These are phyloP conservation scores for Termitomyces eurrhizus DNA, from an alignment of 768 basidiomycete species.

Conservation along the genomic window DNA sequence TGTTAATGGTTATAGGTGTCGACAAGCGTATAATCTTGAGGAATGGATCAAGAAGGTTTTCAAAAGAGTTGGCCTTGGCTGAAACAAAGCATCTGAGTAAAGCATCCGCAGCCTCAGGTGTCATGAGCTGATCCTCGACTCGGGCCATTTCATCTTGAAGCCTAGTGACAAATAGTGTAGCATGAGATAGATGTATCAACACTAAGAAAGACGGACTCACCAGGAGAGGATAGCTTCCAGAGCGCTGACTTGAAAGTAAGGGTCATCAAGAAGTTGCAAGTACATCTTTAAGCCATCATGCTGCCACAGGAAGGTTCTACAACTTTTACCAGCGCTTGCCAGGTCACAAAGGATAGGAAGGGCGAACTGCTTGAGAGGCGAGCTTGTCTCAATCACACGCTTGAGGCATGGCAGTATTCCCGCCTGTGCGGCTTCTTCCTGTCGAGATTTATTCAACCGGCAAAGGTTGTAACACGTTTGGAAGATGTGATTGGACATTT, in stretches of 20 bases:
- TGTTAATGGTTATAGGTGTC: constrained; percentile 61
- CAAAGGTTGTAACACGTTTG: constrained; percentile 97
- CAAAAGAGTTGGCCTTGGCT: constrained; percentile 87
- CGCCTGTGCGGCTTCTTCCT: constrained; percentile 96
- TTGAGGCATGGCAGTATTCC: constrained; percentile 92
- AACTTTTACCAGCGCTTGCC: constrained; percentile 91
- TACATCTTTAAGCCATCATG: constrained; percentile 87
- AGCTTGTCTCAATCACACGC: constrained; percentile 81
- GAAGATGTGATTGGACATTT: constrained; percentile 96
- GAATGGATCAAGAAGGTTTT: constrained; percentile 88
- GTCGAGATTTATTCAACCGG: constrained; percentile 87
- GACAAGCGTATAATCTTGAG: constrained; percentile 90
- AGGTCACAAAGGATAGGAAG: constrained; percentile 96
- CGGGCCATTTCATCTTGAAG: constrained; percentile 92
- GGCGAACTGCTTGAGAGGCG: constrained; percentile 95
- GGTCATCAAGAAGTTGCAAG: constrained; percentile 71
- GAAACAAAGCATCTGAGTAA: constrained; percentile 78
- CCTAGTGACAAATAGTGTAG: constrained; percentile 38
- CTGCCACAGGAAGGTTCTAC: constrained; percentile 87
- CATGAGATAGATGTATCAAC: background rate
- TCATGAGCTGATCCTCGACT: constrained; percentile 85
- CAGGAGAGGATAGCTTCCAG: constrained; percentile 89
- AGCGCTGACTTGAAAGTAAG: constrained; percentile 90
- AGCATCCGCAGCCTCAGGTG: constrained; percentile 57
- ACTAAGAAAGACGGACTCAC: constrained; percentile 37